A percentile compares a stretch with the other conserved stretches of the same genome.
These are phyloP conservation scores for Neurospora sp. DNA, from an alignment of 495 filamentous ascomycete species.

Conservation along the genomic window DNA sequence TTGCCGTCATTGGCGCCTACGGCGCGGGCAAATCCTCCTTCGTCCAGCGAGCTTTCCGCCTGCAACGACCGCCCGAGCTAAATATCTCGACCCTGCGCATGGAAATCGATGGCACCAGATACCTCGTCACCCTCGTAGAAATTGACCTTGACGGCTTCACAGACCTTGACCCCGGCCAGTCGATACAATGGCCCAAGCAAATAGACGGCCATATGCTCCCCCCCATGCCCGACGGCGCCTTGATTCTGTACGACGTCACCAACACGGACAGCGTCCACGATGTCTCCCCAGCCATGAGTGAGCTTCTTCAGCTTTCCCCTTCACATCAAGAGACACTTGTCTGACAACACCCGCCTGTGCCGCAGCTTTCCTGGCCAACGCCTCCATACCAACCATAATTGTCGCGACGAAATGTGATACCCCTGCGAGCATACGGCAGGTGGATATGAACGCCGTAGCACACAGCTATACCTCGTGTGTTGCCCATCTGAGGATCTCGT, in stretches of 20 bases:
- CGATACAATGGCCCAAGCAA: slow-evolving; percentile 69
- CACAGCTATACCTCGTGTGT: slow-evolving; percentile 50
- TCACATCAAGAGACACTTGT: background rate
- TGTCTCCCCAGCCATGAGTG: slow-evolving; percentile 61
- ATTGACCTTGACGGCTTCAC: slow-evolving; percentile 52
- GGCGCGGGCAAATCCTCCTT: slow-evolving; percentile 87
- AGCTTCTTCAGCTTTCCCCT: slow-evolving; percentile 27
- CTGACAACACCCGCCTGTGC: slow-evolving; percentile 7
- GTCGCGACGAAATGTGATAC: slow-evolving; percentile 81
- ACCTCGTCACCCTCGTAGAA: slow-evolving; percentile 75
- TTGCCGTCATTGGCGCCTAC: slow-evolving; percentile 72
- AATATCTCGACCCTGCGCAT: slow-evolving; percentile 57
- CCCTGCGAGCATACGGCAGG: slow-evolving; percentile 45
- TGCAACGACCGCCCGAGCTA: slow-evolving; percentile 45
- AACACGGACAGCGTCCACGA: slow-evolving; percentile 58
- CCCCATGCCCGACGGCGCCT: slow-evolving; percentile 61
- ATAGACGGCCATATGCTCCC: slow-evolving; percentile 57
- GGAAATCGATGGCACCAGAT: slow-evolving; percentile 63
- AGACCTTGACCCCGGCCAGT: slow-evolving; percentile 53
- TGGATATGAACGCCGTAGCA: slow-evolving; percentile 52
- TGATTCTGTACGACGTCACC: slow-evolving; percentile 80
- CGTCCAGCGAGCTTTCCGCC: slow-evolving; percentile 66
- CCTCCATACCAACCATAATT: slow-evolving; percentile 59
- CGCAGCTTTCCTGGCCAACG: slow-evolving; percentile 58
- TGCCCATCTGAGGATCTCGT: slow-evolving; percentile 63